Evolutionary conservation across 116 monocot species (phyloP), one percentile per base, ranked within the genome.

Genomic region (Zostera marina): DNA sequence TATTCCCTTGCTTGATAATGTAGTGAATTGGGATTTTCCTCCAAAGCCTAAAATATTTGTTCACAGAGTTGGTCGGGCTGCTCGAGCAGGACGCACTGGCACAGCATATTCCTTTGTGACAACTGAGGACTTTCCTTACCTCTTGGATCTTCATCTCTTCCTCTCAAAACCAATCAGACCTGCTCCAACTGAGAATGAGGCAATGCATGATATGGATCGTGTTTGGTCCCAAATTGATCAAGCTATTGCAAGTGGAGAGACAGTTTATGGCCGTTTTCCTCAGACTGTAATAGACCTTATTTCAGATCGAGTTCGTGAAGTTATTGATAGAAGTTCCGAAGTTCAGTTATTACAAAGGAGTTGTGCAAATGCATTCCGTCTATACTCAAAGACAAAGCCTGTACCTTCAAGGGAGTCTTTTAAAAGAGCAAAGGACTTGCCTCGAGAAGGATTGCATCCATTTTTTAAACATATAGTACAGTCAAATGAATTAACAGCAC

Each of bases 1-100:
- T 64, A 94, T 94, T 60, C 88, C 94, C 0, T 79, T 84, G 55
- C 84, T 94, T 71, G 94, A 94, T 67, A 94, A 94, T 73, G 94
- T 88, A 24, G 77, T 94, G 24, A 88, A 94, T 53, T 94, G 77
- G 74, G 94, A 94, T 61, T 94, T 88, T 41, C 88, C 88, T 48
- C 84, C 88, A 22, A 84, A 81, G 52, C 94, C 94, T 44, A 94
- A 94, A 68, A 70, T 84, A 72, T 94, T 94, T 73, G 71, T 94
- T 25, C 94, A 94, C 22, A 75, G 85, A 75, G 88, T 94, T 3
- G 94, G 94, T 1, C 72, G 84, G 51, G 94, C 67, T 43, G 94
- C 88, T 75, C 76, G 94, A 20, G 84, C 84, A 23, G 94, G 94
- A 48, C 62, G 94, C 15, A 84, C 77, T n/a, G 94, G 94, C 38